Conservation (phyloP, 805 yeast genomes). For the Yamadazyma olivae region DNA sequence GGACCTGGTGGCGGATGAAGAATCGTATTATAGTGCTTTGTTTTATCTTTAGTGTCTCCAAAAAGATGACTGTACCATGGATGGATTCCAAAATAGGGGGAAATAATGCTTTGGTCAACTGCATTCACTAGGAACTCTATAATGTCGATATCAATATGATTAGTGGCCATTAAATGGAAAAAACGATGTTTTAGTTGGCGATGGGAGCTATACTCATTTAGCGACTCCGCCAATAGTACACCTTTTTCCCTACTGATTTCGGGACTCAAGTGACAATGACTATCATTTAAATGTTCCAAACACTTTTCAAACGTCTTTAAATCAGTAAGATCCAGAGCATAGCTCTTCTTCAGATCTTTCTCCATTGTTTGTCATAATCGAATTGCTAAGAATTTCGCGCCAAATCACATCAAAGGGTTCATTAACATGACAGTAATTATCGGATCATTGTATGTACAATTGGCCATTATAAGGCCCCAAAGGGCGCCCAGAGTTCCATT, state of each 20-base stretch:
- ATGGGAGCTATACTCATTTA: too few relatives aligned
- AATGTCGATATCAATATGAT: conserved; percentile 29
- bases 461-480: too few relatives aligned
- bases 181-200: too few relatives aligned
- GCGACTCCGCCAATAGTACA: background rate
- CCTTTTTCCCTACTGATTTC: background rate
- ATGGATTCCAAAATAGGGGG: conserved; percentile 71
- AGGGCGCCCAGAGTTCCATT: too few relatives aligned
- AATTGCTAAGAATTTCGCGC: too few relatives aligned
- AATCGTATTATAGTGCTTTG: conserved; percentile 54
- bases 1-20: conserved; percentile 39
- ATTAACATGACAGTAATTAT: conserved; percentile 74
- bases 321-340: too few relatives aligned
- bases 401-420: too few relatives aligned
- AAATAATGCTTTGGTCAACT: conserved; percentile 14
- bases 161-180: conserved; percentile 34
- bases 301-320: too few relatives aligned
- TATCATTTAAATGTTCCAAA: conserved; percentile 17
- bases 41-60: conserved; percentile 33
- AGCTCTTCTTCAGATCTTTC: too few relatives aligned
- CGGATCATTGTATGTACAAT: conserved; percentile 60
- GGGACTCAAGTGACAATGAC: conserved; percentile 35
- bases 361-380: too few relatives aligned
- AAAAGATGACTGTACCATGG: conserved; percentile 88
- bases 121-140: conserved; percentile 18